These are phyloP conservation scores for Cardamine occulta DNA, from an alignment of 345 rosid genomes.

Conservation along the genomic window DNA sequence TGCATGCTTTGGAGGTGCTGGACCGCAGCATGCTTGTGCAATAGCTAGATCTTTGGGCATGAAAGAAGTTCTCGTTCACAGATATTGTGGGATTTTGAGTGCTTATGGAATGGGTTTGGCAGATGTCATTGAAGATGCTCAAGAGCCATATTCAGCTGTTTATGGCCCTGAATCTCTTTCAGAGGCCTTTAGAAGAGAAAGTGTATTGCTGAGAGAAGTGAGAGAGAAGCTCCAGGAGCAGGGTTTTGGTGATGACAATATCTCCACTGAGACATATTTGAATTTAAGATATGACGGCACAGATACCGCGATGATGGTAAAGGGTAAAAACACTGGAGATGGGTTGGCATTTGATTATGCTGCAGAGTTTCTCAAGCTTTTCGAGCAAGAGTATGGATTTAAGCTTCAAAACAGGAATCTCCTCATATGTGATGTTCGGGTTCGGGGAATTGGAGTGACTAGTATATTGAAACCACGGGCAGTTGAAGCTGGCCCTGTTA, in stretches of 20 bases:
- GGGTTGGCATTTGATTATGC: slow-evolving; percentile 63
- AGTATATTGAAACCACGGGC: slow-evolving; percentile 79
- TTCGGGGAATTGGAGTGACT: slow-evolving; percentile 89
- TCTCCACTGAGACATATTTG: slow-evolving; percentile 72
- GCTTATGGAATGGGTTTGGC: slow-evolving; percentile 99
- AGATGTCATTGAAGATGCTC: slow-evolving; percentile 94
- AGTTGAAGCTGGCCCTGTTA: slow-evolving; percentile 51
- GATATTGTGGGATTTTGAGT: slow-evolving; percentile 90
- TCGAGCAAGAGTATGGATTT: slow-evolving; percentile 92
- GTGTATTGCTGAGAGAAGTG: slow-evolving; percentile 56
- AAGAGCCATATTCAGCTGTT: slow-evolving; percentile 89
- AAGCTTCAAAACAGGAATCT: slow-evolving; percentile 78
- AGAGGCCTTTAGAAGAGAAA: slow-evolving; percentile 76
- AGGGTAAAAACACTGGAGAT: slow-evolving; percentile 52
- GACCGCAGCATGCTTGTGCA: slow-evolving; percentile 98
- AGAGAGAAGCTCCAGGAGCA: slow-evolving; percentile 72
- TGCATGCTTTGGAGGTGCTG: slow-evolving; percentile 99
- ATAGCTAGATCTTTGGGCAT: slow-evolving; percentile 92
- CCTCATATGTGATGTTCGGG: slow-evolving; percentile 84
- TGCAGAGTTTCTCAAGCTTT: slow-evolving; percentile 74
- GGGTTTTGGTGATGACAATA: slow-evolving; percentile 72
- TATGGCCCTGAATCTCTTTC: slow-evolving; percentile 66
- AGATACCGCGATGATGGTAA: slow-evolving; percentile 98
- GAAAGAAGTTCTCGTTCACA: slow-evolving; percentile 87
- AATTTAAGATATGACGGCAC: slow-evolving; percentile 94